Evolutionary conservation across 108 stramenopile species (phyloP), one percentile per base, ranked within the genome.

Genomic region (Fistulifera pelliculosa): DNA sequence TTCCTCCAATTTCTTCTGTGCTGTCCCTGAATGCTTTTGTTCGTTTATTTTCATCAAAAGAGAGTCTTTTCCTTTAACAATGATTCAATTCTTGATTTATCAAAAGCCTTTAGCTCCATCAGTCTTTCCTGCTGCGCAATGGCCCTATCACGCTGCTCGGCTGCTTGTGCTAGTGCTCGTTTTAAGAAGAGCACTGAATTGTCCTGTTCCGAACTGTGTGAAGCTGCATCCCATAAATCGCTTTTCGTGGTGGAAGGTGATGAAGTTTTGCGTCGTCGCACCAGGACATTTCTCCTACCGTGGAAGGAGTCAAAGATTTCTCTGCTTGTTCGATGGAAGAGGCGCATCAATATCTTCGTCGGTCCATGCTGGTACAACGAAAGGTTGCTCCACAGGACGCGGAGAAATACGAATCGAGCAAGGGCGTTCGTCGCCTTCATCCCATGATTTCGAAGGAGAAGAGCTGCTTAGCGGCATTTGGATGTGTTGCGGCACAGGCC

Each of bases 91-190:
- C 15, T 31, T n/a, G 6, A 14, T 17, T 38, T n/a, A 17, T 54
- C 16, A 2, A 17, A 16, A 3, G n/a, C 5, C 28, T 38, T 35
- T 28, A n/a, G 50, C 25, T 31, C 28, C 27, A 35, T 35, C 53
- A 27, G 16, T 54, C 49, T 18, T 50, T 50, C 26, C 49, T 24
- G 23, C 22, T 15, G 49, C 11, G 41, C 42, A 7, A 44, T 23
- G 11, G 56, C 42, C 31, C 22, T 23, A 18, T 57, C 56, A 22
- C 43, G 41, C 42, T 57, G 19, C 2, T 56, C 41, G 0, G 68
- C 70, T 10, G 73, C 58, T 52, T 74, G 73, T 17, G 73, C 77
- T 31, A 79, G 38, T 0, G 74, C 77, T 38, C 77, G 64, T 60
- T 74, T 70, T 44, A 79, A 74, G 17, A 73, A 73, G n/a, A 61